phyloP scores from a whole-genome alignment of 352 stramenopile genomes.

The Phytophthora nicotianae region DNA sequence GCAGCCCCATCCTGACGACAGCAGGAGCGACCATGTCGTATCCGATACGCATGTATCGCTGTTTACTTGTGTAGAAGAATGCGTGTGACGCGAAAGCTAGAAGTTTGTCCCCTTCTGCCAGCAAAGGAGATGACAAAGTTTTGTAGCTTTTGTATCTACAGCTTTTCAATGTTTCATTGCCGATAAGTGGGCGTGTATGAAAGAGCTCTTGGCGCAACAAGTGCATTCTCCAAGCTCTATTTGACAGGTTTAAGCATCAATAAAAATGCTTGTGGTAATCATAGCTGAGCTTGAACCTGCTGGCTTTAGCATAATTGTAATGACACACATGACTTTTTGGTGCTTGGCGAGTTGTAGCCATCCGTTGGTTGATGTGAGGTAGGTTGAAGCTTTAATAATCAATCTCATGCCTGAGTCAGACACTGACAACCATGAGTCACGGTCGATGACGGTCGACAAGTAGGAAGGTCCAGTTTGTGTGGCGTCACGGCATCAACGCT shows the following conservation, averaged over 20 bases:
- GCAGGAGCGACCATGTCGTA: slow-evolving; percentile 2
- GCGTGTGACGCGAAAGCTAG: too few relatives aligned
- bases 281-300: background rate
- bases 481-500: slow-evolving; percentile 3
- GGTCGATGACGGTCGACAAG: too few relatives aligned
- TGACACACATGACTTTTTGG: background rate
- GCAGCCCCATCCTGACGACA: slow-evolving; percentile 1
- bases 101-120: too few relatives aligned
- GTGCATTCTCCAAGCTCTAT: too few relatives aligned
- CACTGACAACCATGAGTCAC: too few relatives aligned
- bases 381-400: background rate
- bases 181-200: too few relatives aligned
- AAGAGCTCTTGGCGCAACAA: too few relatives aligned
- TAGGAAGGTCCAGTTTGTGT: background rate
- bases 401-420: background rate
- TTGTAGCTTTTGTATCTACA: too few relatives aligned
- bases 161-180: too few relatives aligned
- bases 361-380: background rate
- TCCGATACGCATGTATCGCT: background rate
- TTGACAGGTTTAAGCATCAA: too few relatives aligned
- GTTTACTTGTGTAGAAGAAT: background rate
- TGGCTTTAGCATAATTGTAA: background rate
- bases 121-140: too few relatives aligned
- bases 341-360: background rate
- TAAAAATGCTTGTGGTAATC: background rate